Base-by-base conservation (phyloP, 164 flowering plant species). In the Warburgia ugandensis region DNA sequence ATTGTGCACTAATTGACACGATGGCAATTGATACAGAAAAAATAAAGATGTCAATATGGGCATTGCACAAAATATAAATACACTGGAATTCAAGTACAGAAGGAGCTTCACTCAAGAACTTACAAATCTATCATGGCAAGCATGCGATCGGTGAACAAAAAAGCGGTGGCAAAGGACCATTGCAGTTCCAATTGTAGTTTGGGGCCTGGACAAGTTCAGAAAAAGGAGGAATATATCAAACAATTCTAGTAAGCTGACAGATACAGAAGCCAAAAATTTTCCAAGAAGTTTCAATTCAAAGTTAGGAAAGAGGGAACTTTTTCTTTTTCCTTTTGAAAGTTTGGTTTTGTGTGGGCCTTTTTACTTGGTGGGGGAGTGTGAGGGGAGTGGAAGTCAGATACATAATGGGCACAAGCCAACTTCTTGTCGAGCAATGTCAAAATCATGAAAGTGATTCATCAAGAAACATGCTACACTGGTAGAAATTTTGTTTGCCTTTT, bases 151-250 rank as follows among this genome's bases (percentile, higher is more conserved):
- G 28, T 88, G 83, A 47, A 82, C 79, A 71, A 92, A 92, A 69
- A 92, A 92, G 22, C 98, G 89, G 66, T 92, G 98, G 72, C 98
- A 92, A 17, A 92, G 73, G 59, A 92, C 86, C 91, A 92, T 92
- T 16, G 98, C 94, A 64, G 96, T 81, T 27, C 84, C 98, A 51
- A 81, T 71, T 29, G 98, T 92, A 31, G 91, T 83, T 56, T 88
- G 96, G 1, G 98, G 98, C 80, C 98, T 92, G 86, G n/a, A n/a
- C 63, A 80, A 65, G 44, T 44, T 41, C 3, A 54, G 8, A 54
- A 41, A 32, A n/a, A 51, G 5, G 13, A 38, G 5, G n/a, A 26
- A 42, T 3, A 42, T 0, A 1, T 37, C 4, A 3, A 13, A 37
- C 41, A n/a, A n/a, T n/a, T n/a, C n/a, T n/a, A n/a, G n/a, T n/a